Conservation (phyloP, 164 flowering plant genomes). For the Nymphaea thermarum region DNA sequence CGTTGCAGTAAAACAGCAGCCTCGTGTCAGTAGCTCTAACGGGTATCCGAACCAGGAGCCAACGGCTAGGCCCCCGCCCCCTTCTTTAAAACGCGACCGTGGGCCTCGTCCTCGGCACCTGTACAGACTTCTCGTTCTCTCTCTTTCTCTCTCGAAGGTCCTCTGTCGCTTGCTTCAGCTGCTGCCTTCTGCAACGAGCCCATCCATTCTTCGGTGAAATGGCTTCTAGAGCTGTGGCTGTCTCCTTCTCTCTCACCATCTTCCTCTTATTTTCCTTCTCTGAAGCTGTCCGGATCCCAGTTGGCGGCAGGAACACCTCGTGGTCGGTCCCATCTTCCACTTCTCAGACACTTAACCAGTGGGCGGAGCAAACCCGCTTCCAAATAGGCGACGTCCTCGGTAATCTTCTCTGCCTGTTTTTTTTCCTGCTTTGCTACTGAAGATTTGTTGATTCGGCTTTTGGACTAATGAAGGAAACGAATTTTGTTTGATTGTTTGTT, state of each 20-base stretch:
- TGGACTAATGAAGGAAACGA: background rate
- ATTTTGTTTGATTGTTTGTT: background rate
- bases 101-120: background rate
- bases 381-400: constrained; percentile 38
- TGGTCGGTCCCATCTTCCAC: constrained; percentile 38
- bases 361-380: constrained; percentile 38
- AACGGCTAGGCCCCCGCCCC: background rate
- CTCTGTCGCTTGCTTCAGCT: no score
- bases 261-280: constrained; percentile 16
- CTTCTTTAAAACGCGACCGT: background rate
- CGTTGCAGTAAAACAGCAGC: no score
- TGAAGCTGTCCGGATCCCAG: constrained; percentile 23
- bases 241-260: constrained; percentile 7
- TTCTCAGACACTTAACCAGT: constrained; percentile 35
- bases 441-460: background rate
- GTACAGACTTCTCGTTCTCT: background rate
- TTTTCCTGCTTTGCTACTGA: background rate
- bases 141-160: background rate
- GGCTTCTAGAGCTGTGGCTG: background rate
- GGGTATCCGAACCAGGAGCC: no score
- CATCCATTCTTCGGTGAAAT: background rate
- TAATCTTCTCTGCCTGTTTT: constrained; percentile 4
- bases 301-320: constrained; percentile 33
- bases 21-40: no score
- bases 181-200: no score